Conservation (phyloP, 2,329 filamentous ascomycete genomes). For the Monosporascus sp. region DNA sequence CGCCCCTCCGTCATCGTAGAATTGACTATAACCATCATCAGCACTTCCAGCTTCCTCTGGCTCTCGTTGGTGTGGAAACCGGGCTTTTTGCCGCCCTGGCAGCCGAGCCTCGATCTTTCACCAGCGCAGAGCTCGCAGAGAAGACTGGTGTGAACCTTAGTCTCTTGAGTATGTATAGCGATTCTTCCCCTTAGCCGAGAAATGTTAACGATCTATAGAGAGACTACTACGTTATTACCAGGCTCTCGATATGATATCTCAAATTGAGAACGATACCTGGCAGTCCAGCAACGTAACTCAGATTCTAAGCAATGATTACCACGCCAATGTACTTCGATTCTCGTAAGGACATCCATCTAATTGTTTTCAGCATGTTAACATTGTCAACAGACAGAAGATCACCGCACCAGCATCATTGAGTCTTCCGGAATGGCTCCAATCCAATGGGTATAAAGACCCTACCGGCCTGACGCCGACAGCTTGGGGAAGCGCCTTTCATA, state of each 20-base stretch:
- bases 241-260: constrained; percentile 1
- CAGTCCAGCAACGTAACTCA: constrained; percentile 2
- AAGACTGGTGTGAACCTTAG: constrained; percentile 1
- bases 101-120: constrained; percentile 4
- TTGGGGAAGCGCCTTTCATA: background rate
- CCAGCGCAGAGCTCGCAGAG: constrained; percentile 2
- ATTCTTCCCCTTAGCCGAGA: background rate
- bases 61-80: constrained; percentile 2
- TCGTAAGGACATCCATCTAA: background rate
- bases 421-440: constrained; percentile 4
- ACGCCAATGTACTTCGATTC: background rate
- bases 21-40: background rate
- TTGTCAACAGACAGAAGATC: background rate
- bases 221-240: constrained; percentile 8
- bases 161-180: constrained; percentile 1
- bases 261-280: constrained; percentile 1
- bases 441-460: constrained; percentile 1
- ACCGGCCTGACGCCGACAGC: background rate
- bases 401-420: background rate
- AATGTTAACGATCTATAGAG: background rate
- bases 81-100: constrained; percentile 2
- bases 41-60: constrained; percentile 6
- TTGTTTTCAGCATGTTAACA: background rate
- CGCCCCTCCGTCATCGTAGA: background rate
- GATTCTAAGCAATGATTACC: background rate